Percentiles rank a stretch among this genome's conserved stretches.
These are phyloP conservation scores for Musa itinerans DNA, from an alignment of 176 grass and related monocot species.

Conservation along the genomic window DNA sequence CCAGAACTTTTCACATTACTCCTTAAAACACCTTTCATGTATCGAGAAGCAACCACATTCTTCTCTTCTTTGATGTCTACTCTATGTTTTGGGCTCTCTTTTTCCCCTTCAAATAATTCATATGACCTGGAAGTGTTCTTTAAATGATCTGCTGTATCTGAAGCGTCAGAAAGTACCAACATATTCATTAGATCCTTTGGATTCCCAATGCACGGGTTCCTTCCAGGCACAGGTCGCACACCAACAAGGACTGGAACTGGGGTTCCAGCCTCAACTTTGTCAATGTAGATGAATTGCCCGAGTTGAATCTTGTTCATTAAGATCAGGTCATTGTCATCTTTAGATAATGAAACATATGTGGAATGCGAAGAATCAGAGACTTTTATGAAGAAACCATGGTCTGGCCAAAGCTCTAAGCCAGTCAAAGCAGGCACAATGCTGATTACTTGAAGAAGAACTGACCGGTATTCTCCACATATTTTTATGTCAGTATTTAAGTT, in stretches of 20 bases:
- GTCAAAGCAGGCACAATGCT: constrained; percentile 91
- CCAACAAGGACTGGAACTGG: constrained; percentile 85
- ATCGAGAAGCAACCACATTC: constrained; percentile 62
- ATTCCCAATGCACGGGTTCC: constrained; percentile 85
- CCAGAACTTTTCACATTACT: constrained; percentile 42
- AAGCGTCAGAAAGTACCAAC: constrained; percentile 48
- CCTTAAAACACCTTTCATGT: constrained; percentile 81
- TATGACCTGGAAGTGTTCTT: constrained; percentile 37
- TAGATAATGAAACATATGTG: constrained; percentile 95
- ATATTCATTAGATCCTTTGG: constrained; percentile 98
- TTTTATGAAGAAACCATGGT: constrained; percentile 99
- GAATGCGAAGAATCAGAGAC: constrained; percentile 93
- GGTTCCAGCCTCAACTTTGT: constrained; percentile 79
- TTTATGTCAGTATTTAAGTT: constrained; percentile 89
- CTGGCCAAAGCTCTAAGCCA: constrained; percentile 84
- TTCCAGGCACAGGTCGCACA: constrained; percentile 80
- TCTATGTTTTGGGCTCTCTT: constrained; percentile 69
- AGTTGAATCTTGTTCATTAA: constrained; percentile 91
- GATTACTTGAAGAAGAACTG: constrained; percentile 98
- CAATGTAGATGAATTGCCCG: constrained; percentile 96
- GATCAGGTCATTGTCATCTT: constrained; percentile 93
- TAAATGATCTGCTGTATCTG: constrained; percentile 44
- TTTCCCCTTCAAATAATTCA: constrained; percentile 59
- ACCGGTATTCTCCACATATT: constrained; percentile 87
- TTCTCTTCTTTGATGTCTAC: constrained; percentile 85